phyloP scores from a whole-genome alignment of 371 early-diverging fungal genomes.

The Mucor circinelloides region DNA sequence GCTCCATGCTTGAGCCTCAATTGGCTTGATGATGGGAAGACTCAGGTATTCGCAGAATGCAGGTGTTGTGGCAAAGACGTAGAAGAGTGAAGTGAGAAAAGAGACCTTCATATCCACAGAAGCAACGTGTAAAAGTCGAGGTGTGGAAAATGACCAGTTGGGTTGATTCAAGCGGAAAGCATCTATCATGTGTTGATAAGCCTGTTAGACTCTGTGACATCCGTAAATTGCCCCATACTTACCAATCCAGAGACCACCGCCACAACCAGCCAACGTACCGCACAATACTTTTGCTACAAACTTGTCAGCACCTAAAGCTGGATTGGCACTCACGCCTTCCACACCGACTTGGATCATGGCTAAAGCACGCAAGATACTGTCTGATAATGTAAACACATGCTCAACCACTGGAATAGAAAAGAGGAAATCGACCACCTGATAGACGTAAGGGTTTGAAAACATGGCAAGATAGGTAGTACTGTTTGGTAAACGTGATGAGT shows the following conservation, averaged over 20 bases:
- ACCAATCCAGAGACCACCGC: slow-evolving; percentile 61
- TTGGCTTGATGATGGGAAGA: slow-evolving; percentile 17
- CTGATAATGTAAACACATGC: slow-evolving; percentile 49
- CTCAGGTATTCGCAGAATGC: slow-evolving; percentile 29
- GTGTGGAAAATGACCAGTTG: slow-evolving; percentile 51
- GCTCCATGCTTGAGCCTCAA: slow-evolving; percentile 46
- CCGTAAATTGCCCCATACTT: neutral
- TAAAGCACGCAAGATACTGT: slow-evolving; percentile 49
- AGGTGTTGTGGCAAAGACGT: slow-evolving; percentile 30
- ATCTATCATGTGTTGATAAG: slow-evolving; percentile 20
- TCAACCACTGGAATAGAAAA: slow-evolving; percentile 46
- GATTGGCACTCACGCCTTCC: slow-evolving; percentile 49
- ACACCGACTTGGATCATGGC: slow-evolving; percentile 55
- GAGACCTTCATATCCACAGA: slow-evolving; percentile 45
- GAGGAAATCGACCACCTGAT: slow-evolving; percentile 32
- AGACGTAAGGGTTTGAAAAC: slow-evolving; percentile 41
- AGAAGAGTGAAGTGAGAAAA: slow-evolving; percentile 39
- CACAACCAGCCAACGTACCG: slow-evolving; percentile 58
- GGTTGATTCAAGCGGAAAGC: slow-evolving; percentile 46
- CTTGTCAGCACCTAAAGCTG: slow-evolving; percentile 43
- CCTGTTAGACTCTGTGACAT: neutral
- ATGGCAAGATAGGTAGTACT: slow-evolving; percentile 45
- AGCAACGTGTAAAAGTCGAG: slow-evolving; percentile 37
- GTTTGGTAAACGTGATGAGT: slow-evolving; percentile 2
- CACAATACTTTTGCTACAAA: slow-evolving; percentile 56